Base-by-base conservation (phyloP, 768 basidiomycete genomes). In the Clathrus columnatus region DNA sequence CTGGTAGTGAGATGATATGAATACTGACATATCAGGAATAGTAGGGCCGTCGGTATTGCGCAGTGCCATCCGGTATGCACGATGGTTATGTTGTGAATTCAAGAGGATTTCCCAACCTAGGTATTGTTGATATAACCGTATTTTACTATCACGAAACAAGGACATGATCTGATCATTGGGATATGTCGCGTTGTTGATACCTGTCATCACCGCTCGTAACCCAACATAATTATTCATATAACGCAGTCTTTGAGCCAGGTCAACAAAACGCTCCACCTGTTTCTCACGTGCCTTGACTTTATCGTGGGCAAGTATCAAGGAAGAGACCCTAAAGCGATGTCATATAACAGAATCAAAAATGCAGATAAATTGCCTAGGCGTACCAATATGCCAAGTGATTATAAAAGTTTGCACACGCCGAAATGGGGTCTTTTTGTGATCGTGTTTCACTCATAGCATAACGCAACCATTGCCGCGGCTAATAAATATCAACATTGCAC, bases 141-240 rank as follows among this genome's bases (percentile, higher is more conserved):
- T 78, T 7, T 75, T 78, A 65, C 77, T 84, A 21, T 70, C 60
- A 65, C 81, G 84, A 65, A 94, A 85, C 27, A 79, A 68, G 53
- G 87, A 83, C 73, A 89, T 81, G 0, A 90, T 85, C 61, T 81
- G 80, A 61, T 86, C 84, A 6, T 87, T 87, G 48, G 84, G 76
- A 60, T 86, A 83, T 0, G 86, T 85, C 4, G 91, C 82, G 59
- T 81, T 83, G 63, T 89, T 87, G 70, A 98, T 88, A 4, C 93
- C 95, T 26, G 91, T 89, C n/a, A 97, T 84, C 61, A 97, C 83
- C 8, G 93, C 91, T 45, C 91, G 91, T 52, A 96, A 71, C 0
- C 87, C 89, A 29, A 92, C 91, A 67, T 96, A 98, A 66, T 99
- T 97, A 69, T 95, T 92, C 46, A 89, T 67, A 11, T 77, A 75